These are phyloP conservation scores for Austropuccinia psidii DNA, from an alignment of 1,284 basidiomycete genomes.

Conservation along the genomic window DNA sequence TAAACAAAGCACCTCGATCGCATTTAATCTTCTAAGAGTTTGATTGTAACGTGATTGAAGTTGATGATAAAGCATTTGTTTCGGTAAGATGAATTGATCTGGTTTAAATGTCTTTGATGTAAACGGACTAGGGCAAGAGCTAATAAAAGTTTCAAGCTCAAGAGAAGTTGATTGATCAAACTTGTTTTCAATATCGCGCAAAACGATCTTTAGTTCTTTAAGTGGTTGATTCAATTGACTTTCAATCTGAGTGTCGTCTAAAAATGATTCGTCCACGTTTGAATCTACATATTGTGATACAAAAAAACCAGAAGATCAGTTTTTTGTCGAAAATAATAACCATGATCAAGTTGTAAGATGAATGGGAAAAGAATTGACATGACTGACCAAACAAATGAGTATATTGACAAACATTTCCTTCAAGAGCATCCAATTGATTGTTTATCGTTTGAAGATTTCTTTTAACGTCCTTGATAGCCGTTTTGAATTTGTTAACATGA, in stretches of 20 bases:
- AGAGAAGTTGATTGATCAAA: slow-evolving; percentile 4
- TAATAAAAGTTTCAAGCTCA: slow-evolving; percentile 21
- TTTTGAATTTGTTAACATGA: neutral
- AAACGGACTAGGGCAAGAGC: slow-evolving; percentile 18
- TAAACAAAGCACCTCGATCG: neutral
- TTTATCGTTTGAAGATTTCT: neutral
- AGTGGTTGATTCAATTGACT: neutral
- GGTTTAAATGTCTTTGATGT: slow-evolving; percentile 21
- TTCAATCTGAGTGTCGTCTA: slow-evolving; percentile 7
- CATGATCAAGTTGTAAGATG: neutral
- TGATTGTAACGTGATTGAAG: slow-evolving; percentile 19
- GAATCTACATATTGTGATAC: slow-evolving; percentile 9
- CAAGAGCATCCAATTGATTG: neutral
- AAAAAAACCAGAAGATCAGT: neutral
- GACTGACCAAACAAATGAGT: slow-evolving; percentile 15
- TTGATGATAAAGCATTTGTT: slow-evolving; percentile 33
- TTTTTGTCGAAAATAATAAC: neutral
- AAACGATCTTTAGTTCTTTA: neutral
- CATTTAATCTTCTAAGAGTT: slow-evolving; percentile 1
- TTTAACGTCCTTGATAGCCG: slow-evolving; percentile 1
- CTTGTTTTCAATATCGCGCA: slow-evolving; percentile 7
- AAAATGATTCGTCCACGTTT: neutral
- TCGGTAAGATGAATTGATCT: slow-evolving; percentile 33
- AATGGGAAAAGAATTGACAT: neutral
- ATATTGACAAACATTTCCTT: neutral